A percentile compares a stretch with the other conserved stretches of the same genome.
These are phyloP conservation scores for Phytophthora melonis DNA, from an alignment of 352 stramenopile genomes.

Conservation along the genomic window DNA sequence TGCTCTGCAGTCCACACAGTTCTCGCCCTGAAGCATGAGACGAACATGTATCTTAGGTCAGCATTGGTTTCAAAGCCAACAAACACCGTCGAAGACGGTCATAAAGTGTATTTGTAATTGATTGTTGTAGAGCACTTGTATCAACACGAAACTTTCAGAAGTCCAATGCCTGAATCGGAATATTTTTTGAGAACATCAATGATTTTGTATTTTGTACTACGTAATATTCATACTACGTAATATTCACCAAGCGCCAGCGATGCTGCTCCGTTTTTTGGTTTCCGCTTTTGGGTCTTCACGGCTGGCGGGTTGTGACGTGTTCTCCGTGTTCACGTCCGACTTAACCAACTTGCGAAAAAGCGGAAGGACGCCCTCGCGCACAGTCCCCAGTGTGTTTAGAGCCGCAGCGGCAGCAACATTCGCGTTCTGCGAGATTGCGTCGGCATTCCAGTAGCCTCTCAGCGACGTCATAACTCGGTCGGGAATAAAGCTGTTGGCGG, in stretches of 20 bases:
- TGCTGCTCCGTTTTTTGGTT: too few species aligned
- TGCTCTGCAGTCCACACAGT: slow-evolving; percentile 32
- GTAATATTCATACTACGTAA: too few species aligned
- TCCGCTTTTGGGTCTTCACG: neutral
- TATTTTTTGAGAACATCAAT: too few species aligned
- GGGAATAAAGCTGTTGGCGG: neutral
- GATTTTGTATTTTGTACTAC: too few species aligned
- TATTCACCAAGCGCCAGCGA: neutral
- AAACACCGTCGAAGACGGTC: too few species aligned
- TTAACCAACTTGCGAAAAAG: slow-evolving; percentile 1
- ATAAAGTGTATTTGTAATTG: too few species aligned
- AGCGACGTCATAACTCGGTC: slow-evolving; percentile 1
- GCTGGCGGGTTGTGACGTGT: neutral
- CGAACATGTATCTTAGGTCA: too few species aligned
- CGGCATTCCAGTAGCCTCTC: neutral
- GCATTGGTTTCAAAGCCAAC: too few species aligned
- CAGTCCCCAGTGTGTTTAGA: slow-evolving; percentile 9
- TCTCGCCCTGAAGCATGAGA: neutral
- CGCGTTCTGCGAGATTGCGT: slow-evolving; percentile 12
- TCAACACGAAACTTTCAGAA: too few species aligned
- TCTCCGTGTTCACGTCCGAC: neutral
- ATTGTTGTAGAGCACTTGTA: too few species aligned
- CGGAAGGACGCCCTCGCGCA: slow-evolving; percentile 6
- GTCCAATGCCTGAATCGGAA: too few species aligned
- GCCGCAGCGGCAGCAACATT: slow-evolving; percentile 5